Conservation (phyloP, 805 yeast species). For the Saturnispora silvae region DNA sequence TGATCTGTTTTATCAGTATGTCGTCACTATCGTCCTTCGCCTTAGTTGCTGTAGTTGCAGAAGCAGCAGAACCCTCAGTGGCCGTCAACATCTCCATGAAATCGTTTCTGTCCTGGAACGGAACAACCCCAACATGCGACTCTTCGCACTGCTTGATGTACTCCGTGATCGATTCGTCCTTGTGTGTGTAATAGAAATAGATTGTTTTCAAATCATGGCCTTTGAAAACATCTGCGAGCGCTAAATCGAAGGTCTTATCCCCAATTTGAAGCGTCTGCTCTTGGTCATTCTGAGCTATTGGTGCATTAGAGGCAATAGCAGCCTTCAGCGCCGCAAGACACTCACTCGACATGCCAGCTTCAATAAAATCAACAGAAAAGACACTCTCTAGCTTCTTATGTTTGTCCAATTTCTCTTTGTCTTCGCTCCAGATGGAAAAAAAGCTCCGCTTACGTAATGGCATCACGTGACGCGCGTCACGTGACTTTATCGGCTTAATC, state of each 20-base stretch:
- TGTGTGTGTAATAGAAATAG: slow-evolving; percentile 68
- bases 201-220: slow-evolving; percentile 46
- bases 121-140: slow-evolving; percentile 54
- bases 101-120: slow-evolving; percentile 79
- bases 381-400: too few species aligned
- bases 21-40: slow-evolving; percentile 33
- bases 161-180: slow-evolving; percentile 67
- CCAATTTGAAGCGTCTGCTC: slow-evolving; percentile 35
- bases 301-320: slow-evolving; percentile 5
- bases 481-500: too few species aligned
- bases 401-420: not conserved
- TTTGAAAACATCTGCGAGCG: slow-evolving; percentile 28
- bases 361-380: too few species aligned
- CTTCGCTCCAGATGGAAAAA: not conserved
- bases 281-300: slow-evolving; percentile 9
- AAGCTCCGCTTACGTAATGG: not conserved
- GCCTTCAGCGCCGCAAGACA: not conserved
- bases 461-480: too few species aligned
- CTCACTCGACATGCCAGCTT: not conserved
- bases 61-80: not conserved
- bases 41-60: slow-evolving; percentile 10
- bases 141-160: slow-evolving; percentile 66
- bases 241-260: slow-evolving; percentile 24
- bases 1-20: slow-evolving; percentile 39
- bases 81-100: slow-evolving; percentile 60